Evolutionary conservation across 495 filamentous ascomycete species (phyloP), one percentile per base, ranked within the genome.

Genomic region (Daldinia grandis): DNA sequence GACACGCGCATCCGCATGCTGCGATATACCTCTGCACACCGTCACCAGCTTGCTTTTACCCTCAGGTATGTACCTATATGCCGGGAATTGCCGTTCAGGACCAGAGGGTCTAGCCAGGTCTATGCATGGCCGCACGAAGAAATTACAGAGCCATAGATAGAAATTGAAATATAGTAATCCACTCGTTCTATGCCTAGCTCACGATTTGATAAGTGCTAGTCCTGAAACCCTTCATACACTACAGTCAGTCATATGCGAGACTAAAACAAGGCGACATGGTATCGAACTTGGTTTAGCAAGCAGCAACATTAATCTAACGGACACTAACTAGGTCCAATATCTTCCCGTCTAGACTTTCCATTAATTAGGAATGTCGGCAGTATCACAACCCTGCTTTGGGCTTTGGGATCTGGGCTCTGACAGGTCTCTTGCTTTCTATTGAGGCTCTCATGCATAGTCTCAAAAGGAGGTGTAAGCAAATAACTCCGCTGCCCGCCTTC

Each of bases 81-180:
- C 35, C 62, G 51, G 63, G 47, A 58, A 59, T 66, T 66, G 35
- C 28, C 15, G 35, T 42, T 14, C 6, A 42, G 19, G 31, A 21
- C 21, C 54, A 12, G 17, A 38, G 49, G 58, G 53, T 63, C 68
- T 71, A 44, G 68, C 63, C 62, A 55, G 58, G 62, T 58, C 62
- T 63, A 71, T 28, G 42, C 62, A 50, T 21, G 31, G 17, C 35
- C 35, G 58, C 25, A 40, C 8, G 27, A 24, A 17, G 25, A 21
- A 24, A 10, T 31, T 42, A 9, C 37, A 56, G 7, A 21, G 17
- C 35, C 24, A 30, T 30, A 50, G 15, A 35, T 44, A 25, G 24
- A 21, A 21, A 42, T 57, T 37, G 33, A 66, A 47, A 27, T 27
- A 58, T 40, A 60, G 57, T 62, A 62, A 66, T 57, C 51, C 42